A percentile compares a stretch with the other conserved stretches of the same genome.
Conservation (phyloP, 768 basidiomycete species). For the Lactarius sp. region DNA sequence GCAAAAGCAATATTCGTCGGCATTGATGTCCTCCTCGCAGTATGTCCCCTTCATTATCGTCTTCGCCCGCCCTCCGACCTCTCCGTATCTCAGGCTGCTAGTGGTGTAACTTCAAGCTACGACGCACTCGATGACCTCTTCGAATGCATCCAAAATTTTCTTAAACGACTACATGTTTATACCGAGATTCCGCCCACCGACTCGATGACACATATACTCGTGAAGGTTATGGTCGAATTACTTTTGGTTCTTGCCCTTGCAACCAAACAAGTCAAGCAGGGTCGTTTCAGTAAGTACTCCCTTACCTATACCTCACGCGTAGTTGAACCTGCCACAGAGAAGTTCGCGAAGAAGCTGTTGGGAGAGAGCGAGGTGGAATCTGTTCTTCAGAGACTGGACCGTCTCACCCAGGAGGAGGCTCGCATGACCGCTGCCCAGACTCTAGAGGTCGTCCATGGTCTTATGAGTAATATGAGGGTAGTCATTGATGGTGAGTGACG, state of each 20-base stretch:
- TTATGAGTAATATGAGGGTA: background rate
- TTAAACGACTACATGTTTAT: conserved; percentile 7
- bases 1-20: conserved; percentile 13
- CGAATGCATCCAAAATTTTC: background rate
- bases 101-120: background rate
- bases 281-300: conserved; percentile 1
- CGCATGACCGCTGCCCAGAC: background rate
- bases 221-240: conserved; percentile 1
- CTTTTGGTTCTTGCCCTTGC: conserved; percentile 10
- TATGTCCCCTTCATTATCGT: background rate
- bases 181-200: background rate
- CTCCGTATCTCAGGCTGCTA: background rate
- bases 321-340: background rate
- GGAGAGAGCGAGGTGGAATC: conserved; percentile 3
- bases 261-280: conserved; percentile 5
- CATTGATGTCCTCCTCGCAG: conserved; percentile 3
- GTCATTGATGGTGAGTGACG: background rate
- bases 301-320: background rate
- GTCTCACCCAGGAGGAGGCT: conserved; percentile 9
- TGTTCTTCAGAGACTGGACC: background rate
- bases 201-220: background rate
- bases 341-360: conserved; percentile 7
- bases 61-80: no score
- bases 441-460: background rate
- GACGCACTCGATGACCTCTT: conserved; percentile 5